Evolutionary conservation across 2,329 filamentous ascomycete genomes (phyloP).

Genomic region (Fusarium decemcellulare): DNA sequence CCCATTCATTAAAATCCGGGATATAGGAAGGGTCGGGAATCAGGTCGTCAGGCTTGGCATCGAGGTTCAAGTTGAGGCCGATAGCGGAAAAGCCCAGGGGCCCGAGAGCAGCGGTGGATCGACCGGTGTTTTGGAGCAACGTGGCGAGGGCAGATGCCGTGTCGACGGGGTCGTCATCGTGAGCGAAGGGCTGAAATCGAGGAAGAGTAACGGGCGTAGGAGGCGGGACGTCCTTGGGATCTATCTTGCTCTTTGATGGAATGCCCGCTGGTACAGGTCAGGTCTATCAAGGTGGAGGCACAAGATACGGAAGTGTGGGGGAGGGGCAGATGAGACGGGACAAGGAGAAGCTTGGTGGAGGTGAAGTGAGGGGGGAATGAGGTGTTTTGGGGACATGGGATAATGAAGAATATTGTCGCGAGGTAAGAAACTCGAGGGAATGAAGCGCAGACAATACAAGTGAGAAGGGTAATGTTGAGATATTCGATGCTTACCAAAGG

Average conservation of each 20-base stretch:
- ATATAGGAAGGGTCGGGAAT: constrained; percentile 68
- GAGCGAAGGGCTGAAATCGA: constrained; percentile 56
- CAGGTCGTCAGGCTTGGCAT: constrained; percentile 64
- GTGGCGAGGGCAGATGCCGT: constrained; percentile 59
- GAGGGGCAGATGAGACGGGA: constrained; percentile 22
- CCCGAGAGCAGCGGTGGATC: constrained; percentile 57
- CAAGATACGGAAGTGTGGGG: constrained; percentile 25
- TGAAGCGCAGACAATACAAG: neutral
- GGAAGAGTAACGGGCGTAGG: constrained; percentile 70
- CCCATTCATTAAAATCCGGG: constrained; percentile 69
- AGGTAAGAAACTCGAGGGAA: neutral
- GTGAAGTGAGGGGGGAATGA: constrained; percentile 37
- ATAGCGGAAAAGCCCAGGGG: constrained; percentile 69
- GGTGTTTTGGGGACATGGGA: constrained; percentile 35
- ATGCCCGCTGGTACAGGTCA: constrained; percentile 47
- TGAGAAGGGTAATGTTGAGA: constrained; percentile 23
- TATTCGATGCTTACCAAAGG: constrained; percentile 53
- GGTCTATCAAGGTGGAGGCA: constrained; percentile 33
- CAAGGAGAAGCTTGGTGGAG: constrained; percentile 12
- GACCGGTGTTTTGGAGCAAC: constrained; percentile 68
- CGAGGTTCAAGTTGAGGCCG: constrained; percentile 67
- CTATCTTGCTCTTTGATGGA: constrained; percentile 49
- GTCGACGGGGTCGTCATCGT: constrained; percentile 48
- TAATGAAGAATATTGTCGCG: constrained; percentile 1
- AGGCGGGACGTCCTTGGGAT: constrained; percentile 68